These are phyloP conservation scores for Dothistroma septosporum DNA, from an alignment of 2,329 filamentous ascomycete species.

Conservation along the genomic window DNA sequence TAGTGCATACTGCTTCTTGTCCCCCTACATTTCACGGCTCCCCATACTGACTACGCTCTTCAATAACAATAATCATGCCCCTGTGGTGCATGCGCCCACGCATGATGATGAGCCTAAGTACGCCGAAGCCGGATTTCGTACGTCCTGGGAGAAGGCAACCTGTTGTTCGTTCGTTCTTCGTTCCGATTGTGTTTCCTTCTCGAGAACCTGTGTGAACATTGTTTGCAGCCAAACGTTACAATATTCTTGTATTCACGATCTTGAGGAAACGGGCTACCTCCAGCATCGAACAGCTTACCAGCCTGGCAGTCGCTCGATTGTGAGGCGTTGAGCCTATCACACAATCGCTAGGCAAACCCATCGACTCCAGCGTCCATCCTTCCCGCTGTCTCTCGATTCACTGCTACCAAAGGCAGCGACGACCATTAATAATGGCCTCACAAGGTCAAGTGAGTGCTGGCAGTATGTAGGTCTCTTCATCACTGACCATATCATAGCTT, in stretches of 20 bases:
- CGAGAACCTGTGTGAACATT: not conserved
- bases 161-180: not conserved
- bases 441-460: not conserved
- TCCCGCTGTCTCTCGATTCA: not conserved
- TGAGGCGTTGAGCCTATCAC: not conserved
- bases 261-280: not conserved
- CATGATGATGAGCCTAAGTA: not conserved
- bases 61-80: not conserved
- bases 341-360: not conserved
- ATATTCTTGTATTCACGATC: not conserved
- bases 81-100: not conserved
- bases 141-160: not conserved
- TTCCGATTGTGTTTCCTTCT: not conserved
- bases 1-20: not conserved
- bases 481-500: not conserved
- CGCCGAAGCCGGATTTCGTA: not conserved
- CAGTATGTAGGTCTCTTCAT: not conserved
- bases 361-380: not conserved
- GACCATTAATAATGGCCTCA: not conserved
- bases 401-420: slow-evolving; percentile 1
- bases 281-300: not conserved
- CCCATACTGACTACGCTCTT: not conserved
- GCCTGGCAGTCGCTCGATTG: slow-evolving; percentile 1
- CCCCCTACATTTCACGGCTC: not conserved
- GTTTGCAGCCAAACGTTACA: not conserved